Evolutionary conservation across 805 yeast genomes (phyloP), one percentile per base, ranked within the genome.

Genomic region (Metschnikowia cubensis): DNA sequence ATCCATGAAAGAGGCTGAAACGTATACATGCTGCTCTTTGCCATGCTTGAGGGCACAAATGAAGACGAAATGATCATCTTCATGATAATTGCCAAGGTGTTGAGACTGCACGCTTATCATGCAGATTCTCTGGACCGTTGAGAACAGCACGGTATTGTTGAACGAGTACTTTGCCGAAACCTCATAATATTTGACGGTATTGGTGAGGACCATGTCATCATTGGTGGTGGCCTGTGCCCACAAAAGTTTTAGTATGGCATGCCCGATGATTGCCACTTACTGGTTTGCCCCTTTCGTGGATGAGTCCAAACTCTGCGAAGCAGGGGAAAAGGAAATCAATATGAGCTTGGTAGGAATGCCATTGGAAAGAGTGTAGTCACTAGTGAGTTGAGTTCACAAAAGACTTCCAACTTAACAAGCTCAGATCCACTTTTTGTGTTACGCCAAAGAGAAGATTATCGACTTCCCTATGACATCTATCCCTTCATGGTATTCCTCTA

Each of bases 261-360:
- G 59, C 38, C 61, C 66, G 6, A 62, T 69, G 5, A 50, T 65
- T 3, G 61, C 76, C 0, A 63, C 75, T 2, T 70, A 70, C 42
- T 47, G 66, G 8, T 72, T 57, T 54, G 63, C 72, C 96, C 91
- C 99, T n/a, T 88, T 82, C 61, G 71, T 94, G 56, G 78, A 83
- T 56, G 97, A 92, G 68, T 85, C 89, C 7, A 82, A 79, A 60
- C 82, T 92, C 38, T 72, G 82, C 11, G 75, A 77, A 17, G 79
- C 91, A 3, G 64, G 75, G 33, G 90, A 87, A 63, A 79, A 75
- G 11, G 66, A 72, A n/a, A 68, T 66, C 58, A 74, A 40, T 87
- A 79, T 59, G 80, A 74, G 45, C 62, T 64, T 2, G 56, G 65
- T 32, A 76, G 69, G 52, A 57, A 66, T 25, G 64, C 59, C 34